Evolutionary conservation across 2,329 filamentous ascomycete species (phyloP), one percentile per base, ranked within the genome.

Genomic region (Diaporthe longicolla): DNA sequence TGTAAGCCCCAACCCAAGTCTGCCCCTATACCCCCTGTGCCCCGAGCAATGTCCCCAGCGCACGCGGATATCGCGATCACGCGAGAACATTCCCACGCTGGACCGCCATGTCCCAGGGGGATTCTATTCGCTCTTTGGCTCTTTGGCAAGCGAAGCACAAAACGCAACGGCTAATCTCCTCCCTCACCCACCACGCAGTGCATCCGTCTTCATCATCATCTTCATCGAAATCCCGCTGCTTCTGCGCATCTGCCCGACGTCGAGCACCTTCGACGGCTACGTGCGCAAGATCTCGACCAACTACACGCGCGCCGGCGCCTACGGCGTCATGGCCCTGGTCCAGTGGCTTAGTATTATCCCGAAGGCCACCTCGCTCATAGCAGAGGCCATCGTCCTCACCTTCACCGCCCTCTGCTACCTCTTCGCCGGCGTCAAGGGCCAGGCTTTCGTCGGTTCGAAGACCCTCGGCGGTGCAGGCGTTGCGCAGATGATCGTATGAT

Each of bases 161-260:
- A 17, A 19, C 35, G 13, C 37, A 37, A 43, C 13, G 11, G 45
- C 73, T 74, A 24, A 74, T 70, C 29, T 29, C 48, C 69, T 6
- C 21, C 9, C 65, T 32, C 40, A 43, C 57, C 57, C 3, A n/a
- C 11, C 32, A 55, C 40, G 58, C 78, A 96, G 94, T 58, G 86
- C 89, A 75, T 95, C 89, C 66, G 89, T 91, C 19, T 91, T 95
- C 79, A 80, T 95, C 79, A 93, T 97, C 80, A 86, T 97, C 81
- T 97, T 97, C 85, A 89, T 96, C 81, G 94, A 99, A 84, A 93
- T 99, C 24, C 97, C 97, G 37, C 92, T 98, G 74, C 93, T 99
- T 73, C 92, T 99, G 76, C 94, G 97, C 85, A 98, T 99, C 86
- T 99, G 97, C 87, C 97, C 97, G 74, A 99, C 97, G 8, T 98